Percentiles rank a stretch among this genome's conserved stretches.
phyloP scores from a whole-genome alignment of 805 yeast species.

The Metschnikowia orientalis region DNA sequence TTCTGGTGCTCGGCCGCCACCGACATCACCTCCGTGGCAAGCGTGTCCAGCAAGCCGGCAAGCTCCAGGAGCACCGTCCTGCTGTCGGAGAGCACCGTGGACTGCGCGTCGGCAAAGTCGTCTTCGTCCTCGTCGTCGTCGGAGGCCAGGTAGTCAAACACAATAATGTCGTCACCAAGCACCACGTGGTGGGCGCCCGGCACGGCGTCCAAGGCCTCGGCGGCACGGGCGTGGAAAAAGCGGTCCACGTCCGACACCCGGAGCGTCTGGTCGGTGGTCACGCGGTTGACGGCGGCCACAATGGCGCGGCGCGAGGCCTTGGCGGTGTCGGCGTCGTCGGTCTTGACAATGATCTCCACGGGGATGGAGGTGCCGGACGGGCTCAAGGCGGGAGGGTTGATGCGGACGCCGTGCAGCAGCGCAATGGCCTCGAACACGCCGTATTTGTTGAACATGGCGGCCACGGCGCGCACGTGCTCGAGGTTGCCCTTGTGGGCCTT shows the following conservation, averaged over 20 bases:
- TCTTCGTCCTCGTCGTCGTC: conserved; percentile 37
- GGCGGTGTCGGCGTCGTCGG: conserved; percentile 43
- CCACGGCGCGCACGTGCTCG: conserved; percentile 71
- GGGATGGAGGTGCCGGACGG: conserved; percentile 46
- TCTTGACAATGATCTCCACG: conserved; percentile 57
- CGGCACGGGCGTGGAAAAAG: conserved; percentile 49
- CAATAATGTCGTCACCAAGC: conserved; percentile 42
- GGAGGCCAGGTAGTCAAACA: conserved; percentile 51
- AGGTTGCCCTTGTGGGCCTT: conserved; percentile 82
- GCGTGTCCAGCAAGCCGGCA: conserved; percentile 53
- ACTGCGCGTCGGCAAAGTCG: conserved; percentile 66
- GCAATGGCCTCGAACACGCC: conserved; percentile 44
- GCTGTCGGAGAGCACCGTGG: conserved; percentile 50
- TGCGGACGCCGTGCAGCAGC: conserved; percentile 31
- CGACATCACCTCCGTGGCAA: conserved; percentile 47
- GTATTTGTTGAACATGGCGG: conserved; percentile 57
- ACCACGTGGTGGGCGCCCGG: conserved; percentile 56
- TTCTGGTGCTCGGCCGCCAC: conserved; percentile 56
- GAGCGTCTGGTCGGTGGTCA: conserved; percentile 62
- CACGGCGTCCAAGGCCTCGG: conserved; percentile 33
- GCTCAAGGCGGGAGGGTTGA: conserved; percentile 36
- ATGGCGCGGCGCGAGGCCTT: conserved; percentile 67
- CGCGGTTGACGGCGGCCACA: conserved; percentile 66
- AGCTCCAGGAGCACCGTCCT: conserved; percentile 52
- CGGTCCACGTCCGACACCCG: conserved; percentile 62